phyloP scores from a whole-genome alignment of 306 rosid genomes.

The Acacia acuminata region DNA sequence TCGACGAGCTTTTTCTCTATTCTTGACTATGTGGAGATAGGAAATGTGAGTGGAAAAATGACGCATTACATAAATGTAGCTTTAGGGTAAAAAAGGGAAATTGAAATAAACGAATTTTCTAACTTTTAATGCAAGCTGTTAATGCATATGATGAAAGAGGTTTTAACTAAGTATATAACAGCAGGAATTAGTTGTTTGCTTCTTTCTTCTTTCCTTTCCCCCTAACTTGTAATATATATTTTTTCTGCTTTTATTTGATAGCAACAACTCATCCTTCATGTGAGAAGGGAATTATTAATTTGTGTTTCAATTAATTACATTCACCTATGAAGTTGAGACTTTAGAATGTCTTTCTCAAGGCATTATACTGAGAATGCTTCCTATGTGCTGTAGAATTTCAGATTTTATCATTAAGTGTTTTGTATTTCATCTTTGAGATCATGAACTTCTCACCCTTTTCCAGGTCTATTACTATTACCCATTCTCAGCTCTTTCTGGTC shows the following conservation, averaged over 20 bases:
- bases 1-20: no score
- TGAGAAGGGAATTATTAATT: not conserved
- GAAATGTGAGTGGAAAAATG: not conserved
- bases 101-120: not conserved
- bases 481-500: constrained; percentile 91
- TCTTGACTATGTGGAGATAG: not conserved
- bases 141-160: constrained; percentile 5
- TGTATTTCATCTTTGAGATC: constrained; percentile 8
- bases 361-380: constrained; percentile 18
- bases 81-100: not conserved
- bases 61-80: not conserved
- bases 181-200: not conserved
- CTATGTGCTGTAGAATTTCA: constrained; percentile 1
- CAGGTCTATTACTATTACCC: constrained; percentile 96
- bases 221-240: not conserved
- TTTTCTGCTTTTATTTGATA: not conserved
- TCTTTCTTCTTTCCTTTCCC: not conserved
- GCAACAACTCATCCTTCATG: not conserved
- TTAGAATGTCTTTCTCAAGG: constrained; percentile 10
- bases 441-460: constrained; percentile 27
- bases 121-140: not conserved
- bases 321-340: not conserved
- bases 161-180: constrained; percentile 9
- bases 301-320: not conserved
- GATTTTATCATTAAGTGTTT: not conserved